Evolutionary conservation across 768 basidiomycete genomes (phyloP).

Genomic region (Suillus subalutaceus): DNA sequence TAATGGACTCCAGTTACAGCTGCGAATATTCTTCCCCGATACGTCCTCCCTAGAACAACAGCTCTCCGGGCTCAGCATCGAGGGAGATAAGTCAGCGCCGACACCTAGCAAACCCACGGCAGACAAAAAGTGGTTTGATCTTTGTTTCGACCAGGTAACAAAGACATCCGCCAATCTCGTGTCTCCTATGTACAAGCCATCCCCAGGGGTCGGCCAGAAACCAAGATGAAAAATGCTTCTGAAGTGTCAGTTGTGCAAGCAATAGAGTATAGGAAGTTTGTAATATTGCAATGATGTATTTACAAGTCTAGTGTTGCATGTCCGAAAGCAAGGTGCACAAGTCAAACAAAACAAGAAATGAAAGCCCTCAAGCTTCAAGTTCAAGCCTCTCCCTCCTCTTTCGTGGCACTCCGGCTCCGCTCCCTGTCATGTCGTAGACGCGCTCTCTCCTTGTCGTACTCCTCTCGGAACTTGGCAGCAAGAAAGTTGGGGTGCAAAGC

Average conservation of each 20-base stretch:
- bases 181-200: neutral
- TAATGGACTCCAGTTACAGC: slow-evolving; percentile 36
- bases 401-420: slow-evolving; percentile 28
- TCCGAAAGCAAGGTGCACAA: slow-evolving; percentile 8
- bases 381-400: slow-evolving; percentile 33
- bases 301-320: neutral
- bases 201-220: neutral
- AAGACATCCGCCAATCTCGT: slow-evolving; percentile 39
- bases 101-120: slow-evolving; percentile 34
- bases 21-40: slow-evolving; percentile 28
- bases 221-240: neutral
- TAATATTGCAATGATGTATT: slow-evolving; percentile 6
- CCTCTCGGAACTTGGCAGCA: slow-evolving; percentile 58
- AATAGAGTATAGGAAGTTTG: neutral
- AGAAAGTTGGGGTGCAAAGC: slow-evolving; percentile 65
- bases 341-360: neutral
- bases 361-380: slow-evolving; percentile 21
- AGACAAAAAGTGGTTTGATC: slow-evolving; percentile 60
- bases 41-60: slow-evolving; percentile 26
- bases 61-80: slow-evolving; percentile 28
- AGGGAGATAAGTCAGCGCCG: neutral
- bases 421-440: slow-evolving; percentile 32
- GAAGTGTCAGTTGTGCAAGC: neutral
- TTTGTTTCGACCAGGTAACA: slow-evolving; percentile 65
- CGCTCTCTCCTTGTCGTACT: slow-evolving; percentile 46